These are phyloP conservation scores for Orychophragmus violaceus DNA, from an alignment of 345 rosid genomes.

Conservation along the genomic window DNA sequence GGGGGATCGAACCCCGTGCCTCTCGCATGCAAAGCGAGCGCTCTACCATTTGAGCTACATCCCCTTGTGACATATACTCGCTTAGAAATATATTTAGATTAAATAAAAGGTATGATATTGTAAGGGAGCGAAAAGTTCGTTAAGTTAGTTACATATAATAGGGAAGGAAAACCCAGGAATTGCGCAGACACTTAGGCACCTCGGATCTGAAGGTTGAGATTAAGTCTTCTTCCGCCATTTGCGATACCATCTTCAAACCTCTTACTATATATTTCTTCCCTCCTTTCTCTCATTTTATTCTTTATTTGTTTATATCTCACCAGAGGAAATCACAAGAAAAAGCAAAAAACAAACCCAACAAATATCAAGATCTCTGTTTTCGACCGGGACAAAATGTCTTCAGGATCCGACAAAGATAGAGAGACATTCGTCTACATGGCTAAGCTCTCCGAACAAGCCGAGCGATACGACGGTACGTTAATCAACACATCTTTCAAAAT, in stretches of 20 bases:
- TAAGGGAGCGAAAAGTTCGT: background rate
- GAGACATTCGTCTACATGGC: constrained; percentile 83
- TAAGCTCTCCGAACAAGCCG: constrained; percentile 96
- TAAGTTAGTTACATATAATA: constrained; percentile 5
- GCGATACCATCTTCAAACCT: constrained; percentile 26
- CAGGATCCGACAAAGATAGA: constrained; percentile 71
- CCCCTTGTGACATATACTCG: too few species aligned
- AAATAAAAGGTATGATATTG: too few species aligned
- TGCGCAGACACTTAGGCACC: constrained; percentile 13
- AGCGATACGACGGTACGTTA: constrained; percentile 75
- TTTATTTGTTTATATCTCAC: background rate
- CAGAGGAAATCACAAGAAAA: background rate
- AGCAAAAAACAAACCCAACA: background rate
- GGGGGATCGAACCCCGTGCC: constrained; percentile 89
- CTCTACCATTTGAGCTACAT: constrained; percentile 98
- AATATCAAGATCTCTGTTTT: background rate
- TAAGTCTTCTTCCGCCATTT: constrained; percentile 45
- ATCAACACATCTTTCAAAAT: background rate
- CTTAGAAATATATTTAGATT: too few species aligned
- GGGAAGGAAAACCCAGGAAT: constrained; percentile 8
- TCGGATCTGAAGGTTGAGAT: constrained; percentile 48
- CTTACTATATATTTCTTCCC: constrained; percentile 15
- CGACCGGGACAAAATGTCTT: constrained; percentile 26
- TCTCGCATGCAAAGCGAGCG: constrained; percentile 97
- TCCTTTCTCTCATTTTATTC: constrained; percentile 1